Conservation (phyloP, 805 yeast genomes). For the Candida awuae region DNA sequence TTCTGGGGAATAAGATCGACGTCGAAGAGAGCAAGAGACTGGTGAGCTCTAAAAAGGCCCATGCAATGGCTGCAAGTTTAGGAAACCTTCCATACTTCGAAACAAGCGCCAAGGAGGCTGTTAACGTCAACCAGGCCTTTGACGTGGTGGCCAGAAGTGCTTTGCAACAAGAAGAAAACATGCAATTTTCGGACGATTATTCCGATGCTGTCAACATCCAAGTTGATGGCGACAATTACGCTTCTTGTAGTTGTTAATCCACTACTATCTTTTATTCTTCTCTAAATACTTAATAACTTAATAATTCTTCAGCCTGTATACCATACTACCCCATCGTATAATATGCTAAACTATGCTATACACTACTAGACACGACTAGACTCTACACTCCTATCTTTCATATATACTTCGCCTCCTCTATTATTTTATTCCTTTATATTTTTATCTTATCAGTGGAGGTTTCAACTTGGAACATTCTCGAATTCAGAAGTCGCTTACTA, state of each 20-base stretch:
- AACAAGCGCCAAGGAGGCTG: conserved; percentile 96
- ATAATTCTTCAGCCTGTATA: background rate
- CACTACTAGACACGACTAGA: no score
- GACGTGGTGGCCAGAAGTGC: conserved; percentile 96
- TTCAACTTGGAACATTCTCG: no score
- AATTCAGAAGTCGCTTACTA: no score
- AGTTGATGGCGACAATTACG: conserved; percentile 64
- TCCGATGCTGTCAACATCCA: conserved; percentile 95
- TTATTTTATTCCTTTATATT: no score
- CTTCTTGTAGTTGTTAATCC: conserved; percentile 58
- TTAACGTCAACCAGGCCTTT: conserved; percentile 91
- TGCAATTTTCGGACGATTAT: conserved; percentile 87
- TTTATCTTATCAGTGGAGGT: no score
- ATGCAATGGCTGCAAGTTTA: conserved; percentile 35
- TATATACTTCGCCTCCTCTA: no score
- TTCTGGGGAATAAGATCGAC: conserved; percentile 91
- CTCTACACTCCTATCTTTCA: no score
- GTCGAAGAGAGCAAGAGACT: conserved; percentile 85
- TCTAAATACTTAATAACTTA: background rate
- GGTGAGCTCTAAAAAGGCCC: conserved; percentile 48
- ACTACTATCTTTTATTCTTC: background rate
- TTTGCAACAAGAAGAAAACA: conserved; percentile 86
- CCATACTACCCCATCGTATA: no score
- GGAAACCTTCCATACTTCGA: conserved; percentile 84
- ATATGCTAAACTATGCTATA: no score